Base-by-base conservation (phyloP, 1,139 yeast genomes). In the Hansenula lynferdii region DNA sequence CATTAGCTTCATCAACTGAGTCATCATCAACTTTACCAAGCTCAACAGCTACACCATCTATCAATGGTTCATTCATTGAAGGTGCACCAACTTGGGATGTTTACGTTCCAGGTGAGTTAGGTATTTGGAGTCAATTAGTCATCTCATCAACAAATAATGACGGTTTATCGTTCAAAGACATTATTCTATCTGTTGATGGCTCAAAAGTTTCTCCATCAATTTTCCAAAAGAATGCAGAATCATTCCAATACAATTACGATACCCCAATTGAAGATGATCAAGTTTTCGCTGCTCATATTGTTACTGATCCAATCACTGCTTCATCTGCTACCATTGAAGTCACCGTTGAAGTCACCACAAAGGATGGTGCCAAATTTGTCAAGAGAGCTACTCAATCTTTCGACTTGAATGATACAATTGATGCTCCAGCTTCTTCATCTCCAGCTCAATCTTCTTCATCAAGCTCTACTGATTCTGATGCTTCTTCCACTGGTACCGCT, bases 21-120 rank as follows among this genome's bases (percentile, higher is more conserved):
- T 12, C 30, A 19, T 17, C 29, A 8, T 24, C 30, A 8, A 14
- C 28, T 11, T 28, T 22, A n/a, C 27, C 38, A 26, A 16, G 20
- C n/a, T 7, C 24, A 7, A 14, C 25, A 3, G 31, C 25, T 4
- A 18, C 23, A 4, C 40, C 40, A 34, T 29, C 32, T 12, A 34
- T 37, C n/a, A 20, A 28, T 23, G 40, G 37, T 21, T 34, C 40
- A 11, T 36, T 31, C 12, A n/a, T 27, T 14, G 22, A 17, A n/a
- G 35, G 30, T 18, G 25, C 37, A 6, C 34, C 35, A 37, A n/a
- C 16, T 6, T 37, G 40, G 40, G 26, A 25, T 26, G 21, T 29
- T n/a, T 5, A n/a, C 7, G 18, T 37, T 16, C 40, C 40, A 25
- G 28, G 34, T 21, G 25, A 15, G 8, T 16, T 34, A 7, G 40